Percentiles rank a stretch among this genome's conserved stretches.
phyloP scores from a whole-genome alignment of 345 rosid species.

The Barbarea vulgaris region DNA sequence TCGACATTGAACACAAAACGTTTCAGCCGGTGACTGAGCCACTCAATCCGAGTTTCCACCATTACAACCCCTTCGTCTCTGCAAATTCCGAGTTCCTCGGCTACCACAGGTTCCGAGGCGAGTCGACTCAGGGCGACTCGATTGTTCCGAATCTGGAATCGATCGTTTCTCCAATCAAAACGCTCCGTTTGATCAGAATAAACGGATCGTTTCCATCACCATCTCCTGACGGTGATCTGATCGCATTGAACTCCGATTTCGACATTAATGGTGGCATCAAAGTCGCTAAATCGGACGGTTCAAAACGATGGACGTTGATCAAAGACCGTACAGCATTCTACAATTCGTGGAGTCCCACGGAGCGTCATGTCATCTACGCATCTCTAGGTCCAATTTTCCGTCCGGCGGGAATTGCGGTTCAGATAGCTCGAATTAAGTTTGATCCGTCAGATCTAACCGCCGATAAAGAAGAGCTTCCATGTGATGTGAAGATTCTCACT shows the following conservation, averaged over 20 bases:
- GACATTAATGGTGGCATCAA: constrained; percentile 49
- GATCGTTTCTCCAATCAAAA: constrained; percentile 58
- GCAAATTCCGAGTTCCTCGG: constrained; percentile 53
- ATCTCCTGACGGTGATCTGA: constrained; percentile 61
- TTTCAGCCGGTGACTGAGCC: constrained; percentile 57
- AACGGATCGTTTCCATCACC: constrained; percentile 72
- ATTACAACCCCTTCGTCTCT: constrained; percentile 82
- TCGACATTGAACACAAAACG: constrained; percentile 46
- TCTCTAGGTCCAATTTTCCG: constrained; percentile 78
- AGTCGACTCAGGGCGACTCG: constrained; percentile 51
- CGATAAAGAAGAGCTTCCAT: constrained; percentile 49
- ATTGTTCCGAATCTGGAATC: constrained; percentile 65
- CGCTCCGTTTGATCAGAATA: constrained; percentile 58
- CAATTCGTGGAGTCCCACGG: constrained; percentile 86
- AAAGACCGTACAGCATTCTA: constrained; percentile 66
- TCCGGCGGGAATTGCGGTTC: constrained; percentile 54
- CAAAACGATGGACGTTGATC: constrained; percentile 71
- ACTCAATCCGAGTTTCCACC: constrained; percentile 68
- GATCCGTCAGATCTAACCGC: constrained; percentile 45
- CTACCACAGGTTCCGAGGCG: constrained; percentile 85
- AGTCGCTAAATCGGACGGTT: constrained; percentile 70
- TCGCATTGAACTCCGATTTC: constrained; percentile 60
- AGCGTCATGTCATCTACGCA: constrained; percentile 67
- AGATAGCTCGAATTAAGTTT: constrained; percentile 76
- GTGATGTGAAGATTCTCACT: constrained; percentile 70